Evolutionary conservation across 139 green algal species (phyloP).

Genomic region (Nannochloris sp.): DNA sequence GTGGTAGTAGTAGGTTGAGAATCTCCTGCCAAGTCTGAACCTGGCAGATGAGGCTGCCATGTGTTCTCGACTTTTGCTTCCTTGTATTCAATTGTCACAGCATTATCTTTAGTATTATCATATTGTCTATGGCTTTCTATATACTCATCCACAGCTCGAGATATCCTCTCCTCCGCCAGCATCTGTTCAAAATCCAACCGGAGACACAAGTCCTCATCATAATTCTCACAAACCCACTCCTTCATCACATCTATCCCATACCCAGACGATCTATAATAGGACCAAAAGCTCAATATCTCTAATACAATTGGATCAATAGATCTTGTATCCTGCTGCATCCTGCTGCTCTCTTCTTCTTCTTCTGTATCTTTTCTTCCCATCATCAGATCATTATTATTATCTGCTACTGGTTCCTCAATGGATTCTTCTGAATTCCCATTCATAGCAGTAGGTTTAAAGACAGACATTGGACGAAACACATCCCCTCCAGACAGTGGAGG

Average conservation of each 20-base stretch:
- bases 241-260: constrained; percentile 3
- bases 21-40: no score
- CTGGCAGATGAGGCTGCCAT: no score
- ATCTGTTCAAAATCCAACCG: constrained; percentile 5
- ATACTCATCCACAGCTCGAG: background rate
- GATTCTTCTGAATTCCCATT: no score
- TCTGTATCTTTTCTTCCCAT: no score
- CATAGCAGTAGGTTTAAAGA: no score
- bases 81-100: background rate
- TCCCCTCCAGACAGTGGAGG: background rate
- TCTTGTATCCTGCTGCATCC: background rate
- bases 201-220: background rate
- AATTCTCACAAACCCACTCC: constrained; percentile 9
- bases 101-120: background rate
- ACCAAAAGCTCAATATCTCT: constrained; percentile 10
- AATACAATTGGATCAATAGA: constrained; percentile 3
- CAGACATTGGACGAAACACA: no score
- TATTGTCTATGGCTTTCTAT: background rate
- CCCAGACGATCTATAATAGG: background rate
- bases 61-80: no score
- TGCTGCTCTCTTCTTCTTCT: background rate
- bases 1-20: no score
- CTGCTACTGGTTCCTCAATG: no score
- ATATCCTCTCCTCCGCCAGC: background rate
- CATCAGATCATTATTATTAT: no score